phyloP scores from a whole-genome alignment of 306 rosid species.

The Cucumis melo region DNA sequence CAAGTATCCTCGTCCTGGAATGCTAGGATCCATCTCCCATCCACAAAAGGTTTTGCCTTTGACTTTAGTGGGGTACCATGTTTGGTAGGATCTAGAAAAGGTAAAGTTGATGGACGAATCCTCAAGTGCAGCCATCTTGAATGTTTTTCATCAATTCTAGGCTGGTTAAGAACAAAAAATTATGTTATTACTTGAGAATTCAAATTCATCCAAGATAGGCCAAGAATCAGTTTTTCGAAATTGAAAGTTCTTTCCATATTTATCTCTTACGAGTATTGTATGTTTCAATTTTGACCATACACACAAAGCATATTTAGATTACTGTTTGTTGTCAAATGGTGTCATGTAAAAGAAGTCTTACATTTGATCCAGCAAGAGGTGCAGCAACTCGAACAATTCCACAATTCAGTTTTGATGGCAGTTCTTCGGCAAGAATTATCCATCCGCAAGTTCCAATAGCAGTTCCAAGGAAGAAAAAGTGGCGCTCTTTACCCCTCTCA shows the following conservation, averaged over 20 bases:
- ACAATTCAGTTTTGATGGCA: slow-evolving; percentile 44
- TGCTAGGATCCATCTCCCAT: slow-evolving; percentile 96
- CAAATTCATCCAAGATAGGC: background rate
- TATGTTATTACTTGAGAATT: background rate
- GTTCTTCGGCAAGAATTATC: slow-evolving; percentile 70
- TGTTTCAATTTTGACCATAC: background rate
- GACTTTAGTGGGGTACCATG: slow-evolving; percentile 19
- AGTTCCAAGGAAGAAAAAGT: slow-evolving; percentile 52
- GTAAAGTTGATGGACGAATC: slow-evolving; percentile 67
- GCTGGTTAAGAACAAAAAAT: slow-evolving; percentile 31
- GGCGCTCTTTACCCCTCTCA: slow-evolving; percentile 79
- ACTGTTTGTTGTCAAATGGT: background rate
- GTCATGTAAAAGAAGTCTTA: slow-evolving; percentile 20
- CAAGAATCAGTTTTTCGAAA: background rate
- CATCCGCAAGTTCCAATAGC: slow-evolving; percentile 70
- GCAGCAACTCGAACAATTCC: slow-evolving; percentile 71
- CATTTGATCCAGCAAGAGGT: slow-evolving; percentile 82
- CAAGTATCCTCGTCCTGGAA: slow-evolving; percentile 74
- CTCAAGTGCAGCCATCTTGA: slow-evolving; percentile 80
- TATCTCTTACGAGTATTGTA: background rate
- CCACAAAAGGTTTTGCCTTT: slow-evolving; percentile 48
- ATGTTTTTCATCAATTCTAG: slow-evolving; percentile 61
- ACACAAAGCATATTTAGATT: background rate
- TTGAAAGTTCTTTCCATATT: background rate
- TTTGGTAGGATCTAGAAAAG: slow-evolving; percentile 42